Evolutionary conservation across 768 basidiomycete genomes (phyloP).

Genomic region (Termitomyces sp.): DNA sequence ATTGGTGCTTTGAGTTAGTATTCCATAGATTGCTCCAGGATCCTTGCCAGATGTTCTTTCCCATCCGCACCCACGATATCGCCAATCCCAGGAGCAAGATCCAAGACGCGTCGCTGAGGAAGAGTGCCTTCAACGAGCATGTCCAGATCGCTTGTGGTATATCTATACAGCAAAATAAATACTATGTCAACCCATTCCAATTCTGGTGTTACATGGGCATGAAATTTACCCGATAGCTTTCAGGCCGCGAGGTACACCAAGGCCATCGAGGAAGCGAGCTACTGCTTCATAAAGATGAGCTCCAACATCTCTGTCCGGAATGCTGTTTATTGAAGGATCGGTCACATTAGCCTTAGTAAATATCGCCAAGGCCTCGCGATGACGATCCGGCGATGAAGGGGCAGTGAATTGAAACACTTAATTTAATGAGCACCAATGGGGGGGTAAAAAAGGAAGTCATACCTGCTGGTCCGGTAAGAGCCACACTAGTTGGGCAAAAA

Average conservation of each 20-base stretch:
- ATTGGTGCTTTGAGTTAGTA: conserved; percentile 43
- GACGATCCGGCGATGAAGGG: conserved; percentile 86
- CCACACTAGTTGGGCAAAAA: conserved; percentile 49
- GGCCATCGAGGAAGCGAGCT: conserved; percentile 78
- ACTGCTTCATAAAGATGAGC: conserved; percentile 79
- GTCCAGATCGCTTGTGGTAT: conserved; percentile 58
- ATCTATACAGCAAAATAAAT: conserved; percentile 30
- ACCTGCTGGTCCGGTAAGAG: conserved; percentile 85
- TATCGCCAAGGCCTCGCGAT: conserved; percentile 83
- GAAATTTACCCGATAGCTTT: conserved; percentile 61
- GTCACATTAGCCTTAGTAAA: conserved; percentile 65
- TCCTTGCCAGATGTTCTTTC: conserved; percentile 70
- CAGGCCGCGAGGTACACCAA: conserved; percentile 83
- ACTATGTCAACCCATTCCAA: background rate
- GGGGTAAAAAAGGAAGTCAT: background rate
- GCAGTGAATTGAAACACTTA: conserved; percentile 93
- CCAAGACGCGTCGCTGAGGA: conserved; percentile 88
- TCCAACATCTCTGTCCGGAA: conserved; percentile 79
- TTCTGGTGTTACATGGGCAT: background rate
- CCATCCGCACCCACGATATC: conserved; percentile 81
- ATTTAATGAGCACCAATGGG: background rate
- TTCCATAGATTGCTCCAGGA: conserved; percentile 75
- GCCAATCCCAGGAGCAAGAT: conserved; percentile 88
- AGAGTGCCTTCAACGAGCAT: conserved; percentile 87
- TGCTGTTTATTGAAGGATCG: conserved; percentile 64